Evolutionary conservation across 352 stramenopile species (phyloP), one percentile per base, ranked within the genome.

Genomic region (Phytophthora meadii): DNA sequence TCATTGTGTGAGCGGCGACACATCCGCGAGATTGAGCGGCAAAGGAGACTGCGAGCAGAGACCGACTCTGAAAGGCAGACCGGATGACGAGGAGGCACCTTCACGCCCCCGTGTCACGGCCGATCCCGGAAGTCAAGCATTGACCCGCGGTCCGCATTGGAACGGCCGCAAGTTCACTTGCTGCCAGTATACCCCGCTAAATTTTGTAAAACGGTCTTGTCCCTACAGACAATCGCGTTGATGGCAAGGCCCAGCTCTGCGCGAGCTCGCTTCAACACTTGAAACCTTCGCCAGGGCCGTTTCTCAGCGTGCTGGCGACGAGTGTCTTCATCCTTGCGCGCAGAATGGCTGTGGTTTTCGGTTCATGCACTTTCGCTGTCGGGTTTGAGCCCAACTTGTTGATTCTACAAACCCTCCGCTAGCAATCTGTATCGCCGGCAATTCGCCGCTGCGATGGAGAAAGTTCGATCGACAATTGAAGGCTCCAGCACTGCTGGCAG

Each of bases 241-340:
- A 63, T 68, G 51, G 52, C 44, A 17, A 27, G 42, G 49, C 22
- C 58, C 58, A 66, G 39, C 49, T 60, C 50, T 59, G 22, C 9
- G 30, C 49, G 50, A 58, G 61, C 45, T 57, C 54, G 41, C 50
- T 48, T 67, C 58, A 60, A 60, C 30, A 45, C 61, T 62, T 63
- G 46, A 64, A 64, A 11, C 61, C 30, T 69, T 64, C 53, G 60
- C 51, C 34, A 49, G n/a, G 27, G 10, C 17, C 52, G 46, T 68
- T 63, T 68, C 54, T 69, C 61, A 70, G 54, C 44, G 61, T 69
- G 30, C 61, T 51, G 53, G 63, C 61, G 45, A 9, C 24, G 25
- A 27, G 32, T 25, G 42, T 9, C 17, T 28, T 47, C 9, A 14
- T 66, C 42, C 58, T 60, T 51, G 46, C 14, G 54, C 17, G 11